phyloP scores from a whole-genome alignment of 805 yeast species.

The Metschnikowia santaceciliae region DNA sequence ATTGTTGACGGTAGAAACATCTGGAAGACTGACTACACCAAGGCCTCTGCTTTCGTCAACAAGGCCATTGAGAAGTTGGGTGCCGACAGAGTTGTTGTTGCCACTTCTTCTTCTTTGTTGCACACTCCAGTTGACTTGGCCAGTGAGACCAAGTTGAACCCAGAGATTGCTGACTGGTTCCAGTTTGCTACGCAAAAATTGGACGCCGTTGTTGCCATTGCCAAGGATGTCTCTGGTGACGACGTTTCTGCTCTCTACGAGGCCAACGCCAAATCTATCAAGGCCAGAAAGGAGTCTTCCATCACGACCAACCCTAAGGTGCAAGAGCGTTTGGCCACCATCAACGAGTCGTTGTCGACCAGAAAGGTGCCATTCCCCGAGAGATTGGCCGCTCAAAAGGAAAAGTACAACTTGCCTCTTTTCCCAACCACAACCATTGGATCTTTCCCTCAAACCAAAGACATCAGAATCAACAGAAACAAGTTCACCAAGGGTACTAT shows the following conservation, averaged over 20 bases:
- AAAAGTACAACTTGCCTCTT: constrained; percentile 85
- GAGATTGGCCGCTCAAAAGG: constrained; percentile 86
- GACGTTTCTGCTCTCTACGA: constrained; percentile 73
- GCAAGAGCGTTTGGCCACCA: constrained; percentile 76
- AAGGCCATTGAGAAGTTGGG: constrained; percentile 84
- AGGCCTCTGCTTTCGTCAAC: constrained; percentile 77
- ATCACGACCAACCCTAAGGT: constrained; percentile 92
- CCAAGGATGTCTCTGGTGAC: constrained; percentile 81
- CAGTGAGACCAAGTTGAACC: constrained; percentile 86
- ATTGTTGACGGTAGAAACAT: constrained; percentile 98
- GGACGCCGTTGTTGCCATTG: constrained; percentile 82
- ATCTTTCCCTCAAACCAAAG: constrained; percentile 99
- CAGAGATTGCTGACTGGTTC: constrained; percentile 95
- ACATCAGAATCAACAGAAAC: constrained; percentile 97
- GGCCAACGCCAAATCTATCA: constrained; percentile 83
- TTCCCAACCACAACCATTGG: constrained; percentile 99
- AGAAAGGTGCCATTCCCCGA: constrained; percentile 84
- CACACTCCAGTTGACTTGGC: constrained; percentile 98
- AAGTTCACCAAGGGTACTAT: constrained; percentile 96
- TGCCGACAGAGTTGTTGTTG: constrained; percentile 78
- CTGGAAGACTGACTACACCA: constrained; percentile 95
- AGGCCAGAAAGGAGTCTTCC: constrained; percentile 80
- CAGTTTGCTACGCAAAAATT: constrained; percentile 97
- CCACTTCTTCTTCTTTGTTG: constrained; percentile 93
- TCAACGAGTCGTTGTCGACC: constrained; percentile 71